Percentiles rank a stretch among this genome's conserved stretches.
phyloP scores from a whole-genome alignment of 2,329 filamentous ascomycete species.

The Aureobasidium sp. region DNA sequence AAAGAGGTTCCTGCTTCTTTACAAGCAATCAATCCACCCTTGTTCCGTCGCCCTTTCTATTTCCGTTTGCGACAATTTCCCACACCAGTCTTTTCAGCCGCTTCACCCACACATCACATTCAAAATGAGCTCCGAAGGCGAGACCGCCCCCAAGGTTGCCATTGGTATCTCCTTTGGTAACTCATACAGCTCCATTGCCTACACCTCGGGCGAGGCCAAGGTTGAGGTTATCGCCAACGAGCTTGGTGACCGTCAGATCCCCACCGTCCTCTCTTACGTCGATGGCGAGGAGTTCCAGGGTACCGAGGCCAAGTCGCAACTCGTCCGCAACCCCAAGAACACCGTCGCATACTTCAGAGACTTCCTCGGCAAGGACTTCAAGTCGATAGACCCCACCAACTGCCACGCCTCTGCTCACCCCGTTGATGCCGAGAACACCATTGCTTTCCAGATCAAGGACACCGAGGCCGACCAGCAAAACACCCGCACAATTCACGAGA shows the following conservation, averaged over 20 bases:
- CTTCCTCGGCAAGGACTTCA: constrained; percentile 91
- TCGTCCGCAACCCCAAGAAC: constrained; percentile 87
- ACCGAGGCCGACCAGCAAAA: constrained; percentile 46
- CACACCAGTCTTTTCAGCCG: background rate
- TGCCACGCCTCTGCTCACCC: constrained; percentile 92
- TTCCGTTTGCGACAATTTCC: background rate
- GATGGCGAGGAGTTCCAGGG: constrained; percentile 96
- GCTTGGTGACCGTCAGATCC: constrained; percentile 97
- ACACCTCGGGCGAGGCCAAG: constrained; percentile 79
- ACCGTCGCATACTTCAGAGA: constrained; percentile 95
- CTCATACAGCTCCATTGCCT: constrained; percentile 95
- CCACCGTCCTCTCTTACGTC: constrained; percentile 87
- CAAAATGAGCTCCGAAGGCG: constrained; percentile 47
- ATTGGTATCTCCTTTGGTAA: constrained; percentile 99
- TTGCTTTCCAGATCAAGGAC: constrained; percentile 81
- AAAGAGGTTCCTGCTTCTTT: too few relatives aligned
- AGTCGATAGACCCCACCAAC: constrained; percentile 91
- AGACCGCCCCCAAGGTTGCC: constrained; percentile 52
- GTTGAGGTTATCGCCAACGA: constrained; percentile 98
- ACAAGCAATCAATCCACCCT: background rate
- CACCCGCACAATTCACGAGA: constrained; percentile 68
- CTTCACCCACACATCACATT: constrained; percentile 8
- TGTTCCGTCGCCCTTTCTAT: background rate
- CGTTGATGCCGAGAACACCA: constrained; percentile 60
- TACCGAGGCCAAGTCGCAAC: constrained; percentile 87